Conservation (phyloP, 1,139 yeast genomes). For the Zhuliangozyma parablackwelliae region DNA sequence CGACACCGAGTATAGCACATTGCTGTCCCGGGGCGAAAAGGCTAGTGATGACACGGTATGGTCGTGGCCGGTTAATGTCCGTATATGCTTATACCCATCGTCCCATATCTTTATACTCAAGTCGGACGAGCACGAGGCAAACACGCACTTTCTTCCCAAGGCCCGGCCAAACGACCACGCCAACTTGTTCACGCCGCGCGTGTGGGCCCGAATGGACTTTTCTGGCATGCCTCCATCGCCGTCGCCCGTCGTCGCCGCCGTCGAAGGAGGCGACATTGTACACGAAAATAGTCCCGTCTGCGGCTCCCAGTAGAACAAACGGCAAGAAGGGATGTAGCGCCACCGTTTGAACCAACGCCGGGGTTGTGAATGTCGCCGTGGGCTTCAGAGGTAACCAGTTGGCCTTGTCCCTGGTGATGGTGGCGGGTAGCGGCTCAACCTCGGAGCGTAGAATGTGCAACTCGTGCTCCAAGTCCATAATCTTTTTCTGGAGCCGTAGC, state of each 20-base stretch:
- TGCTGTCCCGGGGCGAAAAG: constrained; percentile 41
- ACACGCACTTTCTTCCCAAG: constrained; percentile 19
- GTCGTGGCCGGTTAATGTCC: constrained; percentile 84
- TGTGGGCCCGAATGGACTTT: constrained; percentile 68
- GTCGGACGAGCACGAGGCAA: constrained; percentile 72
- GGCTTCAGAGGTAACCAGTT: constrained; percentile 71
- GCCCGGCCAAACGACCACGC: constrained; percentile 43
- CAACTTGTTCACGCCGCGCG: constrained; percentile 63
- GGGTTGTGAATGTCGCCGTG: constrained; percentile 49
- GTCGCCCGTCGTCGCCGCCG: constrained; percentile 46
- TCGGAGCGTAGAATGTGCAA: constrained; percentile 37
- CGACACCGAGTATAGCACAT: constrained; percentile 61
- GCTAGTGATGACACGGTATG: constrained; percentile 72
- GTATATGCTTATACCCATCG: constrained; percentile 49
- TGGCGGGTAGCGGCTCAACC: constrained; percentile 24
- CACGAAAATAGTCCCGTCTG: constrained; percentile 67
- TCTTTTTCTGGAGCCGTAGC: constrained; percentile 69
- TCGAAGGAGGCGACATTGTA: constrained; percentile 62
- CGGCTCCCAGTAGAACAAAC: constrained; percentile 60
- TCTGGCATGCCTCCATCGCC: constrained; percentile 56
- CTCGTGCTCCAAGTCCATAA: constrained; percentile 55
- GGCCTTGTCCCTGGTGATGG: constrained; percentile 29
- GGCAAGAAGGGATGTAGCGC: constrained; percentile 75
- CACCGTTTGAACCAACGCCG: constrained; percentile 54
- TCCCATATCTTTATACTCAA: constrained; percentile 71